phyloP scores from a whole-genome alignment of 441 rosid genomes.

The Adansonia grandidieri region DNA sequence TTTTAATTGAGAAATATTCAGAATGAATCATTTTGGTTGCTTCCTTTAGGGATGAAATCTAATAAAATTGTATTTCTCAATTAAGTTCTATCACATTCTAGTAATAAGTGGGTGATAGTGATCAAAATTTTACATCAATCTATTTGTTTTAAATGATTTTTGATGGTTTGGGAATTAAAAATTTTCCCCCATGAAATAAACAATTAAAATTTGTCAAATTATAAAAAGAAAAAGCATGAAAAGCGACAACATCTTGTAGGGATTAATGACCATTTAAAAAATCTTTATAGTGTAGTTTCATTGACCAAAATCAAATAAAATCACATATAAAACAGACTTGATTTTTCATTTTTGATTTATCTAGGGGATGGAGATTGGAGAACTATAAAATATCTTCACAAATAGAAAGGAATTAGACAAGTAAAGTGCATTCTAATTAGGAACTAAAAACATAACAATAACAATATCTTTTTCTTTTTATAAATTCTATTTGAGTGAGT shows the following conservation, averaged over 20 bases:
- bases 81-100: background rate
- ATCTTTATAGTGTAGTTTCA: background rate
- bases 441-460: background rate
- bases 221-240: background rate
- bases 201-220: background rate
- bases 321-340: background rate
- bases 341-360: background rate
- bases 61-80: background rate
- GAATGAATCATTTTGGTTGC: background rate
- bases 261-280: background rate
- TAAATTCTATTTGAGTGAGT: too few species aligned
- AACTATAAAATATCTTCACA: background rate
- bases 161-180: background rate
- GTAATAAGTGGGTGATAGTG: background rate
- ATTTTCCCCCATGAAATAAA: background rate
- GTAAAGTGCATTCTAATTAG: background rate
- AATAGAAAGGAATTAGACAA: background rate
- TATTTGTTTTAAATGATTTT: background rate
- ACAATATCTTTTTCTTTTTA: too few species aligned
- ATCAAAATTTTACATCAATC: background rate
- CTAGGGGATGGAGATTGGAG: background rate
- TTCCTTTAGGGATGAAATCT: background rate
- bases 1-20: too few species aligned
- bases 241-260: background rate
- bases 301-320: background rate